Percentiles rank a stretch among this genome's conserved stretches.
Evolutionary conservation across 2,329 filamentous ascomycete species (phyloP).

Genomic region (Sclerotinia subarctica): DNA sequence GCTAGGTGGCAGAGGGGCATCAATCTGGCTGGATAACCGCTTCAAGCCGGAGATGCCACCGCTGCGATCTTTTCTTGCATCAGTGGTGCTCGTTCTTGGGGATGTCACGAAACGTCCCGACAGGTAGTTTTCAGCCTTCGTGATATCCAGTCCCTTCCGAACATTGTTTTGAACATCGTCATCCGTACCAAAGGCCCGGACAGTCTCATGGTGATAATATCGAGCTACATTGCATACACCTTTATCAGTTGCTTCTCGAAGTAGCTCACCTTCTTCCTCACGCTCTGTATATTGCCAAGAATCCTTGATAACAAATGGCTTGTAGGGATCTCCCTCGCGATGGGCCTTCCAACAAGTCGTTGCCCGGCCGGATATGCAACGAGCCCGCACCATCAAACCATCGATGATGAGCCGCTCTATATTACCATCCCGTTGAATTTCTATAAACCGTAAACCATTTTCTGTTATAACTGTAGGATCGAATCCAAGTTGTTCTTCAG

Average conservation of each 20-base stretch:
- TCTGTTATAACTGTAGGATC: no score
- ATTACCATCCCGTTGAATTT: no score
- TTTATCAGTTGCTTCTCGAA: conserved; percentile 41
- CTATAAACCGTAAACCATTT: no score
- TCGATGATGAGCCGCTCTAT: no score
- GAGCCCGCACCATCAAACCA: conserved; percentile 25
- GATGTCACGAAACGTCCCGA: no score
- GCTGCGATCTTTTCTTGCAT: no score
- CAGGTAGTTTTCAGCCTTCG: conserved; percentile 17
- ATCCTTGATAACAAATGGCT: conserved; percentile 46
- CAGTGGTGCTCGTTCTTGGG: conserved; percentile 23
- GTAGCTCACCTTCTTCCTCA: conserved; percentile 44
- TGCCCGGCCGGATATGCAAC: conserved; percentile 41
- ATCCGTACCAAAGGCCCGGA: conserved; percentile 37
- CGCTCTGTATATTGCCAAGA: conserved; percentile 45
- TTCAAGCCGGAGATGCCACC: no score
- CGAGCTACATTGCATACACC: conserved; percentile 42
- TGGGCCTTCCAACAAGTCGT: conserved; percentile 48
- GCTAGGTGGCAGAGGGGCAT: no score
- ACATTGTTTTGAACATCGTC: conserved; percentile 38
- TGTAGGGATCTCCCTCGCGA: conserved; percentile 36
- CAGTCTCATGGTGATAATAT: conserved; percentile 45
- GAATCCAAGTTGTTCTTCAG: no score
- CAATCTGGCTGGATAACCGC: no score
- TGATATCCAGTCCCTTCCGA: conserved; percentile 32